Evolutionary conservation across 257 asterid species (phyloP).

Genomic region (Craterostigma plantagineum): DNA sequence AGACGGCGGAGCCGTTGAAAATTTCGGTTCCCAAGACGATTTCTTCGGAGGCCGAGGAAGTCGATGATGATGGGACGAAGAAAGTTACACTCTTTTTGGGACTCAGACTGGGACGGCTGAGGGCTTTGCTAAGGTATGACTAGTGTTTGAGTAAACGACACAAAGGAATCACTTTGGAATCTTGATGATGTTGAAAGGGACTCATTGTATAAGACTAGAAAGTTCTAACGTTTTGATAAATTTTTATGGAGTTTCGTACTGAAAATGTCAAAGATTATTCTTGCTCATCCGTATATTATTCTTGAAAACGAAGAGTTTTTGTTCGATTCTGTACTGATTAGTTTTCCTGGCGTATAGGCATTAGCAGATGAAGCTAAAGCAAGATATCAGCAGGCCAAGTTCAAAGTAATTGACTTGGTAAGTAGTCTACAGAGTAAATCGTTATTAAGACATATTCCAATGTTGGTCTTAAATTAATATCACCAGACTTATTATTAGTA

Average conservation of each 20-base stretch:
- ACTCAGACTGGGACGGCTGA: slow-evolving; percentile 99
- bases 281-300: no score
- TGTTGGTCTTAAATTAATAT: neutral
- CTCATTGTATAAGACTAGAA: no score
- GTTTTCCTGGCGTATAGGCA: slow-evolving; percentile 35
- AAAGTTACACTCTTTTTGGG: slow-evolving; percentile 68
- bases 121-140: slow-evolving; percentile 72
- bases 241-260: no score
- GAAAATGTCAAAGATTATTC: no score
- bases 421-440: slow-evolving; percentile 2
- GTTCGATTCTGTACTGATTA: slow-evolving; percentile 4
- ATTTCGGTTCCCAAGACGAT: slow-evolving; percentile 20
- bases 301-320: neutral
- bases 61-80: slow-evolving; percentile 63
- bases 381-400: slow-evolving; percentile 56
- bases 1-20: slow-evolving; percentile 25
- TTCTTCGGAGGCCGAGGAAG: slow-evolving; percentile 38
- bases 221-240: no score
- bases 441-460: neutral
- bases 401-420: slow-evolving; percentile 79
- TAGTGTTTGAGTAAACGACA: neutral
- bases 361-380: slow-evolving; percentile 95
- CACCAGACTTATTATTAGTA: neutral
- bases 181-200: neutral
- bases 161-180: neutral